These are phyloP conservation scores for Amniculicola lignicola DNA, from an alignment of 495 filamentous ascomycete genomes.

Conservation along the genomic window DNA sequence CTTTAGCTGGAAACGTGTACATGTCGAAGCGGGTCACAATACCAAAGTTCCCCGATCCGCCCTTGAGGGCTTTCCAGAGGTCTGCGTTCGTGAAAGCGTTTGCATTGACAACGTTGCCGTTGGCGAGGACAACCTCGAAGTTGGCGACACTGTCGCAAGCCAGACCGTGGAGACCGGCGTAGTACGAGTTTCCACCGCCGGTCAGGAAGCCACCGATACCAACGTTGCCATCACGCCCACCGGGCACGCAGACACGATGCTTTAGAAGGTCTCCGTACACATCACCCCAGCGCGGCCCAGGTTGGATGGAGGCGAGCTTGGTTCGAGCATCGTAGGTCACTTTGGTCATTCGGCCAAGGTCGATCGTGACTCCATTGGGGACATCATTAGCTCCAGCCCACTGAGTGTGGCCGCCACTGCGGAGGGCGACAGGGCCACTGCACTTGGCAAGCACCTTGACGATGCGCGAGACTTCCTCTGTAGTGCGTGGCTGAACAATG, in stretches of 20 bases:
- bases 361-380: conserved; percentile 50
- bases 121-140: conserved; percentile 58
- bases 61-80: conserved; percentile 16
- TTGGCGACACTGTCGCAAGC: conserved; percentile 42
- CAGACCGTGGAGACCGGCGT: conserved; percentile 49
- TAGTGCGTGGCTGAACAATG: conserved; percentile 17
- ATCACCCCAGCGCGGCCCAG: conserved; percentile 39
- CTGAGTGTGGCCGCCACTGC: conserved; percentile 50
- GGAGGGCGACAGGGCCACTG: conserved; percentile 42
- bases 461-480: conserved; percentile 3
- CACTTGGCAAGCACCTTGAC: conserved; percentile 5
- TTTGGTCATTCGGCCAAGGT: conserved; percentile 48
- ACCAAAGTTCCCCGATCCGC: conserved; percentile 17
- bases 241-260: conserved; percentile 2
- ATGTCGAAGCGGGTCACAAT: conserved; percentile 21
- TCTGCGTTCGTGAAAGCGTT: not conserved
- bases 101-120: conserved; percentile 52
- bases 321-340: conserved; percentile 43
- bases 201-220: conserved; percentile 46
- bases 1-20: conserved; percentile 21
- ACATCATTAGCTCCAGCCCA: conserved; percentile 43
- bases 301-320: conserved; percentile 42
- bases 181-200: conserved; percentile 11
- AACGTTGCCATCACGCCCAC: conserved; percentile 40
- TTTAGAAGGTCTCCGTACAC: conserved; percentile 17